These are phyloP conservation scores for Candida multigemmis DNA, from an alignment of 805 yeast genomes.

Conservation along the genomic window DNA sequence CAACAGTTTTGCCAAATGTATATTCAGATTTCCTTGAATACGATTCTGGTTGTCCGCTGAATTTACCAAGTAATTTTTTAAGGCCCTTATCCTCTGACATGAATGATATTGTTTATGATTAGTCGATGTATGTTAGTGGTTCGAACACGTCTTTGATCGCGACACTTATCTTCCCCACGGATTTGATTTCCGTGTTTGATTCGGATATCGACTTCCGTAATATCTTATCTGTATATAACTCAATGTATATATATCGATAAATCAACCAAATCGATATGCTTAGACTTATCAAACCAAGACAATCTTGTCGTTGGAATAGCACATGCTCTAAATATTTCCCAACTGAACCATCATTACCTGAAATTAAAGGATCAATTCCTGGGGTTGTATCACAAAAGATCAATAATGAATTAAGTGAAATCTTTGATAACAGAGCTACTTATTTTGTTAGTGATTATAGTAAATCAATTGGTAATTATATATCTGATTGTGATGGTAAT, in stretches of 20 bases:
- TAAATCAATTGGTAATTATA: slow-evolving; percentile 30
- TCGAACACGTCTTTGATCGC: too few species aligned
- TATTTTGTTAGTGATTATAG: slow-evolving; percentile 32
- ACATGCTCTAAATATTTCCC: slow-evolving; percentile 19
- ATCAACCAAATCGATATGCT: too few species aligned
- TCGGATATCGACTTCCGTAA: too few species aligned
- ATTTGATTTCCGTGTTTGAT: too few species aligned
- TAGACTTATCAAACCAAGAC: too few species aligned
- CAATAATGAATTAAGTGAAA: slow-evolving; percentile 24
- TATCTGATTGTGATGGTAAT: slow-evolving; percentile 34
- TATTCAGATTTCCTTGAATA: slow-evolving; percentile 60
- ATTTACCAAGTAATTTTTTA: slow-evolving; percentile 38
- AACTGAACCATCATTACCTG: slow-evolving; percentile 24
- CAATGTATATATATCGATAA: too few species aligned
- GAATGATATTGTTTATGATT: too few species aligned
- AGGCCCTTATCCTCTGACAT: slow-evolving; percentile 13
- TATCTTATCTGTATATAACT: too few species aligned
- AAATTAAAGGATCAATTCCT: slow-evolving; percentile 19
- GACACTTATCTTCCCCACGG: too few species aligned
- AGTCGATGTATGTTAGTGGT: too few species aligned
- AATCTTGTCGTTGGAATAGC: too few species aligned
- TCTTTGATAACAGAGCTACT: slow-evolving; percentile 34
- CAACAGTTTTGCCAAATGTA: slow-evolving; percentile 74
- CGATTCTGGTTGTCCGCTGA: slow-evolving; percentile 67
- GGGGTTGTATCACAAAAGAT: slow-evolving; percentile 25